Evolutionary conservation across 2,329 filamentous ascomycete species (phyloP).

Genomic region (Talaromyces albobiverticillius): DNA sequence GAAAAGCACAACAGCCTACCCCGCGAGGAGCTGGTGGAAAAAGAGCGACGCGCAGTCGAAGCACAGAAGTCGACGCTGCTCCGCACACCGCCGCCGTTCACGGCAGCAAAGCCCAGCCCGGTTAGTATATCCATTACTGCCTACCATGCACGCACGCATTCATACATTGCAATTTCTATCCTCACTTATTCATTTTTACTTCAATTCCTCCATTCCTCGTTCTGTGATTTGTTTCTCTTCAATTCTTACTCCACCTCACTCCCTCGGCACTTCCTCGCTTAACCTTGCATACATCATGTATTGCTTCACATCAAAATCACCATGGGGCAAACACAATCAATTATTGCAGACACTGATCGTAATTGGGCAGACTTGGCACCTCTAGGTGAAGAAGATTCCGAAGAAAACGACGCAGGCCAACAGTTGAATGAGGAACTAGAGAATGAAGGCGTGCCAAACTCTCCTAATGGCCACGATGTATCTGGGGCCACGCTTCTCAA

Average conservation of each 20-base stretch:
- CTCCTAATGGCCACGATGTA: slow-evolving; percentile 21
- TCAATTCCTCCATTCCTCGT: background rate
- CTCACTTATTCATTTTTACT: background rate
- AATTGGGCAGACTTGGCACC: background rate
- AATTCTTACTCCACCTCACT: background rate
- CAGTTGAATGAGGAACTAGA: slow-evolving; percentile 7
- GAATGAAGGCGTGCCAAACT: background rate
- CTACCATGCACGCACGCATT: background rate
- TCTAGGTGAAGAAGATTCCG: slow-evolving; percentile 2
- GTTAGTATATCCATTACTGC: slow-evolving; percentile 1
- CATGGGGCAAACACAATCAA: slow-evolving; percentile 10
- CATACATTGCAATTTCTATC: background rate
- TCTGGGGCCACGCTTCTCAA: slow-evolving; percentile 35
- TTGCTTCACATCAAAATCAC: background rate
- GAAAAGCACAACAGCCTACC: background rate
- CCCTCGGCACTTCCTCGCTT: background rate
- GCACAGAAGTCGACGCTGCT: background rate
- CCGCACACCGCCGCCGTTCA: background rate
- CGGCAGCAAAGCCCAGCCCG: slow-evolving; percentile 3
- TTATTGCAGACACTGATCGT: background rate
- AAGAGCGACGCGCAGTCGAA: slow-evolving; percentile 4
- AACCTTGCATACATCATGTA: background rate
- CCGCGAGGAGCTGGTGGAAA: background rate
- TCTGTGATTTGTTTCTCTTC: background rate
- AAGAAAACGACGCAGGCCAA: slow-evolving; percentile 6